Evolutionary conservation across 768 basidiomycete species (phyloP).

Genomic region (Leucosporidium creatinivorum): DNA sequence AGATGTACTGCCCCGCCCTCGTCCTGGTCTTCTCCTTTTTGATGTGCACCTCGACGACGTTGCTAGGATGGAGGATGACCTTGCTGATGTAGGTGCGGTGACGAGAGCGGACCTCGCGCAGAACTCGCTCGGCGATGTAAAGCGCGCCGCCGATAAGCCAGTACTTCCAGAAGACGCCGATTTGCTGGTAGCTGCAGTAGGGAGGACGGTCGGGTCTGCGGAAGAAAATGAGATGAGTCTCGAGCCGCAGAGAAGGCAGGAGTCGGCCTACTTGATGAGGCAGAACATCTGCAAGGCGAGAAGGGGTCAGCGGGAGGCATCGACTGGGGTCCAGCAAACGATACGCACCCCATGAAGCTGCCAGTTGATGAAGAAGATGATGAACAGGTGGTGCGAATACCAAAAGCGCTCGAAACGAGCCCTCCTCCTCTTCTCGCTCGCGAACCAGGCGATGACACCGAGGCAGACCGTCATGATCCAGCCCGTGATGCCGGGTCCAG

Average conservation of each 20-base stretch:
- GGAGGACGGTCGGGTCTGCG: conserved; percentile 46
- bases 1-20: conserved; percentile 57
- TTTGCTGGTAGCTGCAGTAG: conserved; percentile 71
- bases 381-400: conserved; percentile 51
- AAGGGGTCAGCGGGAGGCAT: background rate
- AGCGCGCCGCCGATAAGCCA: conserved; percentile 82
- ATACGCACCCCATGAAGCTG: conserved; percentile 45
- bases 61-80: conserved; percentile 81
- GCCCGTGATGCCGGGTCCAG: conserved; percentile 47
- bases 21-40: conserved; percentile 80
- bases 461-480: conserved; percentile 51
- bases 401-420: conserved; percentile 72
- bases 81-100: conserved; percentile 89
- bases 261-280: conserved; percentile 55
- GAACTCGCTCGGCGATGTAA: conserved; percentile 72
- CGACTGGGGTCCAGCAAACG: background rate
- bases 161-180: conserved; percentile 96
- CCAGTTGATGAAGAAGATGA: conserved; percentile 88
- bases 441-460: conserved; percentile 74
- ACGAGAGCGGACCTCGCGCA: conserved; percentile 83
- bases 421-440: conserved; percentile 60
- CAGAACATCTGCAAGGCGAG: conserved; percentile 45
- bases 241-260: conserved; percentile 37
- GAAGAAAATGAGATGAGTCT: background rate
- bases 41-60: conserved; percentile 91